Conservation (phyloP, 129 eudicot genomes). For the Rutidosis leptorrhynchoides region DNA sequence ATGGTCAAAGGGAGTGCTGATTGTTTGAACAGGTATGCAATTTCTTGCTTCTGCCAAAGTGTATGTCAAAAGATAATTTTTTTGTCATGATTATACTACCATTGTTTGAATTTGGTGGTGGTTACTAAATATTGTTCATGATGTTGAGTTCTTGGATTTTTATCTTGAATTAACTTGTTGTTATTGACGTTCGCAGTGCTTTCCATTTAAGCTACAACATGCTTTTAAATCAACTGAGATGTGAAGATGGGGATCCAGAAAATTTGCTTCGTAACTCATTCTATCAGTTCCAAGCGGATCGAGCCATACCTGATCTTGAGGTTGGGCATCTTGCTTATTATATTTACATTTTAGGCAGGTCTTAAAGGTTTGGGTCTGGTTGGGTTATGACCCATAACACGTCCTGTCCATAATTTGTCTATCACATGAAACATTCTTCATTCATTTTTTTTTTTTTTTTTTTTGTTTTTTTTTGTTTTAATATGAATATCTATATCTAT, state of each 20-base stretch:
- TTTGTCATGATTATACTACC: background rate
- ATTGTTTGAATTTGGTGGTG: background rate
- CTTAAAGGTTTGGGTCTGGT: background rate
- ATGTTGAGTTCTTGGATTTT: constrained; percentile 5
- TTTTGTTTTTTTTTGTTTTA: too few species aligned
- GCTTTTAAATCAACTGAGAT: constrained; percentile 90
- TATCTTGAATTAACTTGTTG: constrained; percentile 14
- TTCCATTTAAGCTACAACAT: constrained; percentile 96
- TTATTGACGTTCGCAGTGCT: constrained; percentile 55
- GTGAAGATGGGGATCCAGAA: constrained; percentile 94
- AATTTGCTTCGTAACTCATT: constrained; percentile 94
- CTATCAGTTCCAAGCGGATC: constrained; percentile 94
- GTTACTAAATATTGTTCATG: constrained; percentile 5
- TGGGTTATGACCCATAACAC: background rate
- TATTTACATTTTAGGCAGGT: background rate
- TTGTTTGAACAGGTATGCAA: constrained; percentile 83
- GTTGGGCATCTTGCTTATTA: background rate
- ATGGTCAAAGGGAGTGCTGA: constrained; percentile 99
- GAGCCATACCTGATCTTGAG: constrained; percentile 85
- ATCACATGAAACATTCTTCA: background rate
- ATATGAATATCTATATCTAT: background rate
- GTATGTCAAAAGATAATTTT: background rate
- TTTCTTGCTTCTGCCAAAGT: background rate
- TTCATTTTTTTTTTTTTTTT: too few species aligned
- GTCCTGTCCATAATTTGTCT: background rate